phyloP scores from a whole-genome alignment of 2,329 filamentous ascomycete species.

The Diaporthe sp. region DNA sequence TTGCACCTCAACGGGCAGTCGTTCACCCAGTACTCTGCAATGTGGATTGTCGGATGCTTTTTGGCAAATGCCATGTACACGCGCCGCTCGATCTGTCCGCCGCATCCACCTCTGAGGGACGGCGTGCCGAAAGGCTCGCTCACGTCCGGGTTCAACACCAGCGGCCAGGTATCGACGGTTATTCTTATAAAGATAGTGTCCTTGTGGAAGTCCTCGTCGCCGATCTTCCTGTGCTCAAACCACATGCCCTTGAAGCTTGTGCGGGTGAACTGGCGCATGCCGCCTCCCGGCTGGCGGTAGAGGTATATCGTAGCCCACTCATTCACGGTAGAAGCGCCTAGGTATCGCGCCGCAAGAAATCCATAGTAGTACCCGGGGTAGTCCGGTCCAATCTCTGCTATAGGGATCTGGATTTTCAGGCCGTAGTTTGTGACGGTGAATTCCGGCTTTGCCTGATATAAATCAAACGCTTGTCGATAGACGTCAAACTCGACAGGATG shows the following conservation, averaged over 20 bases:
- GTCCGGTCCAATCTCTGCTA: slow-evolving; percentile 16
- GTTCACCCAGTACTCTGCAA: slow-evolving; percentile 13
- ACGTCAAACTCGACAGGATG: slow-evolving; percentile 7
- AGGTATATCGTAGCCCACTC: slow-evolving; percentile 30
- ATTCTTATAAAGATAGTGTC: slow-evolving; percentile 1
- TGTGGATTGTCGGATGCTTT: slow-evolving; percentile 8
- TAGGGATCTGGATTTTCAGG: slow-evolving; percentile 9
- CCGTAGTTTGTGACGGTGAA: slow-evolving; percentile 5
- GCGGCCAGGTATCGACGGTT: slow-evolving; percentile 7
- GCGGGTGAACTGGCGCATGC: slow-evolving; percentile 21
- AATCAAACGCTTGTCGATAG: slow-evolving; percentile 22
- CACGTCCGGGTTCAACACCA: background rate
- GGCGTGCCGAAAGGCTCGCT: slow-evolving; percentile 19
- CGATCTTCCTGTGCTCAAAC: slow-evolving; percentile 17
- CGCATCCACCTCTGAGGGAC: background rate
- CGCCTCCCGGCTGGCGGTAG: background rate
- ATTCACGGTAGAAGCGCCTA: background rate
- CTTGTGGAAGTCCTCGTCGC: background rate
- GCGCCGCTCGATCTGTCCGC: slow-evolving; percentile 8
- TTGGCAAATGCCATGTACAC: slow-evolving; percentile 28
- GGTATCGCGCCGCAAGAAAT: slow-evolving; percentile 15
- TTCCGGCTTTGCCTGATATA: background rate
- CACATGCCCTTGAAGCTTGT: slow-evolving; percentile 24
- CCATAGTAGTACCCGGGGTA: slow-evolving; percentile 14
- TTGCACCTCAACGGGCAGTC: slow-evolving; percentile 17